Conservation (phyloP, 345 rosid genomes). For the Eucalyptus sp. region DNA sequence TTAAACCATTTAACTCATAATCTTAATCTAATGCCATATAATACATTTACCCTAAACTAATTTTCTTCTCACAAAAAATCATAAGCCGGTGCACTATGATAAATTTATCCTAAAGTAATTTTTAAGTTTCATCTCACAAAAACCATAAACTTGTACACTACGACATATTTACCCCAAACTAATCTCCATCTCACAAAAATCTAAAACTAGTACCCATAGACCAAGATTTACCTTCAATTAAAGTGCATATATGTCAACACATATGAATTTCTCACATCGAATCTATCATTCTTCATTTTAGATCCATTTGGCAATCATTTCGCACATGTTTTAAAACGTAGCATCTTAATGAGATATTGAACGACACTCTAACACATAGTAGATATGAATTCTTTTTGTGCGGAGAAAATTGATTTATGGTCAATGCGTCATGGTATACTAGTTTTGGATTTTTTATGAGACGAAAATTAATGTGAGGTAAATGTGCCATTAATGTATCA, state of each 20-base stretch:
- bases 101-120: background rate
- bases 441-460: background rate
- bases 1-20: background rate
- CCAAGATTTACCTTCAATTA: background rate
- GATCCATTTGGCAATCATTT: background rate
- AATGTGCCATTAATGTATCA: background rate
- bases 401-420: background rate
- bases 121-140: background rate
- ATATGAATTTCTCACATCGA: background rate
- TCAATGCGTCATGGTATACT: background rate
- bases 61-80: background rate
- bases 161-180: background rate
- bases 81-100: background rate
- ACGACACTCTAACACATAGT: background rate
- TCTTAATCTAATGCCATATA: background rate
- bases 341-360: background rate
- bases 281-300: background rate
- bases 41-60: too few species aligned
- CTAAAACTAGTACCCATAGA: background rate
- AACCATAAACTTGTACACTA: background rate
- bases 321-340: background rate
- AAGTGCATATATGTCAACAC: background rate
- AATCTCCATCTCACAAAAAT: background rate
- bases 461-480: background rate
- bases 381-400: background rate